Base-by-base conservation (phyloP, 2,329 filamentous ascomycete species). In the Mycosphaerella sp. region DNA sequence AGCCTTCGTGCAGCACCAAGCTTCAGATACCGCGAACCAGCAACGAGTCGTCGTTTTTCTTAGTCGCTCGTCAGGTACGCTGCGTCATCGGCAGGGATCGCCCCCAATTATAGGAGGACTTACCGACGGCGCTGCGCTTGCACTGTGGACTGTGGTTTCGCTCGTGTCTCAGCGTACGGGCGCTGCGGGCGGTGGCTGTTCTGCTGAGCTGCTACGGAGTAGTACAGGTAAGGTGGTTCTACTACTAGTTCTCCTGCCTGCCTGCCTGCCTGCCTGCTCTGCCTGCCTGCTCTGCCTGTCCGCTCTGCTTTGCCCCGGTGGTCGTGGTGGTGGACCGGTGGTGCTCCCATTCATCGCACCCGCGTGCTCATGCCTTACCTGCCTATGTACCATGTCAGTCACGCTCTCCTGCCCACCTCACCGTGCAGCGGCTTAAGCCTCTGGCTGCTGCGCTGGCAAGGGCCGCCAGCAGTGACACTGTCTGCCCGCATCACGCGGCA, bases 111-210 rank as follows among this genome's bases (percentile, higher is more conserved):
- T 34, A 34, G 45, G 36, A 48, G 32, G 25, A 48, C 41, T 27
- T 48, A 37, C 45, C 45, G 45, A 41, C 32, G 25, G 36, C 18
- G 39, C 44, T 48, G 10, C 13, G 25, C 25, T 21, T 48, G 36
- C 28, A 48, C 45, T 41, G n/a, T n/a, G n/a, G n/a, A n/a, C n/a
- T n/a, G n/a, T 28, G 17, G 45, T 48, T 48, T 48, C 45, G 45
- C 27, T 41, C 45, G 45, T 48, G 45, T 48, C 45, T 48, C 45
- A 48, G 21, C 44, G 34, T 16, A 18, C 18, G 30, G 44, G 21
- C 36, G 21, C 34, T 37, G 37, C 25, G 21, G 21, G n/a, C n/a
- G n/a, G n/a, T n/a, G n/a, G n/a, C n/a, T n/a, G n/a, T n/a, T n/a
- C n/a, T n/a, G n/a, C n/a, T n/a, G n/a, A n/a, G n/a, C n/a, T n/a